Conservation (phyloP, 306 rosid species). For the Sophora flavescens region DNA sequence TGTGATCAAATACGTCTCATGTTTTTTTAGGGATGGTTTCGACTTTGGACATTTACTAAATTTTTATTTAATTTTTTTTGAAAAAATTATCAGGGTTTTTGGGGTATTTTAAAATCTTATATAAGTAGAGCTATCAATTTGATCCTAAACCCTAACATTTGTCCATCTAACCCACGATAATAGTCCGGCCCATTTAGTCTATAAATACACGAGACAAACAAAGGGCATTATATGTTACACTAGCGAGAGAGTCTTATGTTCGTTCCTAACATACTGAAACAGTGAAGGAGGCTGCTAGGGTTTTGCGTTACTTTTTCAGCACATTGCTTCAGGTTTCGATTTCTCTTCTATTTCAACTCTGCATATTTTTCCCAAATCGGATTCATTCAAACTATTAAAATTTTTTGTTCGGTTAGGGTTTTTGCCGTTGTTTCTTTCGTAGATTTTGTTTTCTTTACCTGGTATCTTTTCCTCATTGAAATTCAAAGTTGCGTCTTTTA, state of each 20-base stretch:
- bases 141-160: too few relatives aligned
- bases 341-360: constrained; percentile 4
- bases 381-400: background rate
- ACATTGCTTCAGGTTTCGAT: constrained; percentile 44
- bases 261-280: background rate
- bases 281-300: constrained; percentile 53
- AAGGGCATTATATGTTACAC: background rate
- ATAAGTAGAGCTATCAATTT: too few relatives aligned
- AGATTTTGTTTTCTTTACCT: background rate
- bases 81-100: background rate
- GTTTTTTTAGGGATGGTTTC: too few relatives aligned
- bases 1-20: too few relatives aligned
- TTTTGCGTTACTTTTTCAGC: constrained; percentile 33
- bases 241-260: background rate
- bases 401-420: background rate
- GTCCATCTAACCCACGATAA: too few relatives aligned
- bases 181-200: too few relatives aligned
- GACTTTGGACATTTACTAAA: too few relatives aligned
- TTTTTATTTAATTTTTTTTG: too few relatives aligned
- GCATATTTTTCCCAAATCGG: too few relatives aligned
- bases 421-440: background rate
- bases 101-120: background rate
- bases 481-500: background rate
- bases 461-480: background rate
- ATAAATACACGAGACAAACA: background rate